Percentiles rank a stretch among this genome's conserved stretches.
phyloP scores from a whole-genome alignment of 2,329 filamentous ascomycete genomes.

The Parasarocladium wereldwijsianum region DNA sequence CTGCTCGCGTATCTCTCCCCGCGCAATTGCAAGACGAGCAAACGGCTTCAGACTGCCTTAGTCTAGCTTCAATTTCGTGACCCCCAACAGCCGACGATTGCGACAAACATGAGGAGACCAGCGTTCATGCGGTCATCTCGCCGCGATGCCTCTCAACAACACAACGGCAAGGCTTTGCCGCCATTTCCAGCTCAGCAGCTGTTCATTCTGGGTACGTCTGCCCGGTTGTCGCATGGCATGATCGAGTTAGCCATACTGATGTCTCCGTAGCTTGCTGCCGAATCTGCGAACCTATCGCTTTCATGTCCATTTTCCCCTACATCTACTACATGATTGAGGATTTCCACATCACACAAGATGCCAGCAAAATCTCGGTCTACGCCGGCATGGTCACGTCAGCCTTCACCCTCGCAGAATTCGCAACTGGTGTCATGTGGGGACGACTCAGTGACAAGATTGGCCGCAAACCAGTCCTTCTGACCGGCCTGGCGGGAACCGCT shows the following conservation, averaged over 20 bases:
- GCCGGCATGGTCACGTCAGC: constrained; percentile 92
- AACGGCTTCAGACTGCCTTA: no score
- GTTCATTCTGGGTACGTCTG: constrained; percentile 34
- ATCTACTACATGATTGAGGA: constrained; percentile 95
- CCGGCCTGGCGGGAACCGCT: constrained; percentile 79
- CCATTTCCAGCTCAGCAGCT: constrained; percentile 30
- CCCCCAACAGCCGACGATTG: no score
- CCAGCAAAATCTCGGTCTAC: constrained; percentile 75
- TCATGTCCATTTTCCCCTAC: constrained; percentile 99
- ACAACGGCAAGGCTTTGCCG: constrained; percentile 11
- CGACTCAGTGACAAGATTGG: constrained; percentile 82
- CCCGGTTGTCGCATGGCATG: no score
- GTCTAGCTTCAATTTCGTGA: no score
- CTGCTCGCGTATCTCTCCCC: no score
- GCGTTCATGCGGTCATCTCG: no score
- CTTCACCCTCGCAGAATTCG: constrained; percentile 92
- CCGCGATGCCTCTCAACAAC: constrained; percentile 9
- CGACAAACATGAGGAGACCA: no score
- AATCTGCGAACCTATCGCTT: constrained; percentile 96
- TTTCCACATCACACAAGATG: constrained; percentile 69
- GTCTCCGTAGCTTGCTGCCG: constrained; percentile 62
- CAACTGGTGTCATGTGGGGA: constrained; percentile 86
- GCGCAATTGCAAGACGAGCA: no score
- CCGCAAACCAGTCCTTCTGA: constrained; percentile 81
- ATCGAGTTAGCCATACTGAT: constrained; percentile 1